A percentile compares a stretch with the other conserved stretches of the same genome.
Conservation (phyloP, 768 basidiomycete genomes). For the Boletus tomentosulus region DNA sequence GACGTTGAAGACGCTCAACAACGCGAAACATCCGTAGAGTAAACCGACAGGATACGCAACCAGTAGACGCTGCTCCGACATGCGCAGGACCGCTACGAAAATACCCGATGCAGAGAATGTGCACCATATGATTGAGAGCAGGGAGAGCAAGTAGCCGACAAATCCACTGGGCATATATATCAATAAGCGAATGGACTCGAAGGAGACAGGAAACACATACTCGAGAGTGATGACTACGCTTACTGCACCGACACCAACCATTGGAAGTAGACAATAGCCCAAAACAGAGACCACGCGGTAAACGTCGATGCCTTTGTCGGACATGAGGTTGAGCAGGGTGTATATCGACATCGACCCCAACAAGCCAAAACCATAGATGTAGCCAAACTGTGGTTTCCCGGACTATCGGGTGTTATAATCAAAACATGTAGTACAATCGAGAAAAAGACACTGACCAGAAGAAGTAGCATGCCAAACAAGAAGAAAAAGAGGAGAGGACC, state of each 20-base stretch:
- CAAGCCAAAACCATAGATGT: constrained; percentile 97
- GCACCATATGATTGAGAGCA: constrained; percentile 90
- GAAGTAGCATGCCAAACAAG: constrained; percentile 87
- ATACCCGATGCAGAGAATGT: constrained; percentile 95
- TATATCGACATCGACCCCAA: constrained; percentile 91
- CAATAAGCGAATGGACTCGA: constrained; percentile 3
- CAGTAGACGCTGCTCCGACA: constrained; percentile 92
- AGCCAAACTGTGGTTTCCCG: constrained; percentile 97
- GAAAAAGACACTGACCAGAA: constrained; percentile 63
- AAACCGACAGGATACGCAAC: constrained; percentile 96
- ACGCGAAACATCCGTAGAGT: constrained; percentile 89
- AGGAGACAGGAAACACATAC: constrained; percentile 45
- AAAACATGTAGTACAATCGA: background rate
- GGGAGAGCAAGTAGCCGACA: constrained; percentile 80
- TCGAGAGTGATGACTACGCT: constrained; percentile 86
- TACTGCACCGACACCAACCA: constrained; percentile 90
- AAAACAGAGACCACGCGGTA: constrained; percentile 93
- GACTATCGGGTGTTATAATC: constrained; percentile 50
- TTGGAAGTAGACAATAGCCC: constrained; percentile 93
- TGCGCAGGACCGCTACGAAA: constrained; percentile 90
- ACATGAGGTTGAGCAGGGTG: constrained; percentile 95
- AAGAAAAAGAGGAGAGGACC: constrained; percentile 95
- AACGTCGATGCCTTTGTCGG: constrained; percentile 89
- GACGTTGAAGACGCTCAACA: constrained; percentile 86
- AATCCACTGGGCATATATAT: constrained; percentile 49